Evolutionary conservation across 768 basidiomycete species (phyloP), one percentile per base, ranked within the genome.

Genomic region (Tulasnella sp.): DNA sequence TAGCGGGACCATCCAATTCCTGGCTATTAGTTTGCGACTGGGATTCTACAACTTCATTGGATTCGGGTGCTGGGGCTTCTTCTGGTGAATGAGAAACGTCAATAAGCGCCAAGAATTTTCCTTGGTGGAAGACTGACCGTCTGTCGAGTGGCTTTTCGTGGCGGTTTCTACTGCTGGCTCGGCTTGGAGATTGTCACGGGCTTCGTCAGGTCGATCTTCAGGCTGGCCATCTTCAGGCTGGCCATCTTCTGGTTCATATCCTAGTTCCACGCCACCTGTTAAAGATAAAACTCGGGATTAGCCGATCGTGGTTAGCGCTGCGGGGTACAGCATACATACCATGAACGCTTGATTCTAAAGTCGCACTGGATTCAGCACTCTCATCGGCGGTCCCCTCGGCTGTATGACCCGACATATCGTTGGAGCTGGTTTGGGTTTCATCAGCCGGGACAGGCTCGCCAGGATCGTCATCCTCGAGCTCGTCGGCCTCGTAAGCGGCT

Each of bases 311-410:
- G 29, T 51, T 23, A n/a, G 10, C 26, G 18, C 39, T 72, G 20
- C 5, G 18, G 29, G n/a, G 15, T 7, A 18, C 74, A 18, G 18
- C 32, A 51, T 26, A 35, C 71, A 46, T 72, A 76, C 75, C 75
- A 76, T 76, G 75, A 39, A 40, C 57, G 37, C 75, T 76, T 57
- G 75, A 76, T 61, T 76, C 75, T 11, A 76, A 37, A 2, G 75
- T 76, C 23, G 55, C 75, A 39, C 55, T 76, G 16, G 75, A 76
- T 39, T 40, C 57, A 40, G 75, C 15, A 69, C 39, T 76, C 51
- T 76, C 75, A 29, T 67, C 75, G 18, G 11, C 75, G 5, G 75
- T 20, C 7, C 26, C 46, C 26, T 55, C 51, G 55, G 26, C 46
- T 35, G 42, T 23, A 44, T 76, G 51, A 37, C 57, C 55, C 13